These are phyloP conservation scores for Exophiala bonariae DNA, from an alignment of 2,329 filamentous ascomycete genomes.

Conservation along the genomic window DNA sequence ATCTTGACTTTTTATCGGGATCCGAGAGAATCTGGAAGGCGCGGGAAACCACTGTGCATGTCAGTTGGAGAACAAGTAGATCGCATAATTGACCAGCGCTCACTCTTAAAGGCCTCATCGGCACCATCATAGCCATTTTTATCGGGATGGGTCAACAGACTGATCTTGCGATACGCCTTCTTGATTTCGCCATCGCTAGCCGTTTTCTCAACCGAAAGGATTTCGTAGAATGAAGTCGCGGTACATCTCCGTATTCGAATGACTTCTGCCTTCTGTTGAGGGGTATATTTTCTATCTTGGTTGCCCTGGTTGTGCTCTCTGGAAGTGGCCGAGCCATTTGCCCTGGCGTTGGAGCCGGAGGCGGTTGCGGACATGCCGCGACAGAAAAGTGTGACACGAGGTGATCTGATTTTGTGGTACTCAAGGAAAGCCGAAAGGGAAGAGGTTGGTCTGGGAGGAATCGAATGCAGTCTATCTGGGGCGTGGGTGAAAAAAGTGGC, in stretches of 20 bases:
- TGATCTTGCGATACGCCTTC: slow-evolving; percentile 95
- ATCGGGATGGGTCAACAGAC: slow-evolving; percentile 92
- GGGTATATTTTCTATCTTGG: slow-evolving; percentile 67
- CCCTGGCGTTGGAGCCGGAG: slow-evolving; percentile 44
- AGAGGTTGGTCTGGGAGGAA: too few relatives aligned
- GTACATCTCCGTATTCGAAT: slow-evolving; percentile 82
- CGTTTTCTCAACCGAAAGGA: slow-evolving; percentile 71
- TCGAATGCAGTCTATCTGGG: too few relatives aligned
- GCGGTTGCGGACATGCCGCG: slow-evolving; percentile 41
- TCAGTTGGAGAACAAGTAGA: slow-evolving; percentile 11
- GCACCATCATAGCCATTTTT: slow-evolving; percentile 96
- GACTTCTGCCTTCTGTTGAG: slow-evolving; percentile 89
- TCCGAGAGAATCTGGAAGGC: slow-evolving; percentile 94
- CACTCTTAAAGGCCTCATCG: slow-evolving; percentile 95
- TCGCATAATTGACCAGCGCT: slow-evolving; percentile 31
- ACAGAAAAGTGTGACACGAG: not conserved
- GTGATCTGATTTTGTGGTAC: not conserved
- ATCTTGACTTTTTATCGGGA: slow-evolving; percentile 87
- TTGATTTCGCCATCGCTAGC: slow-evolving; percentile 83
- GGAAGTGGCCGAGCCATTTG: slow-evolving; percentile 42
- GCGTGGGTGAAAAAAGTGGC: not conserved
- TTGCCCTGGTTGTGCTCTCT: slow-evolving; percentile 52
- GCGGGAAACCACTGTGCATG: slow-evolving; percentile 72
- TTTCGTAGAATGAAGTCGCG: slow-evolving; percentile 92
- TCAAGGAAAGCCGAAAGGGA: too few relatives aligned